Conservation (phyloP, 768 basidiomycete genomes). For the Goffeauzyma gilvescens region DNA sequence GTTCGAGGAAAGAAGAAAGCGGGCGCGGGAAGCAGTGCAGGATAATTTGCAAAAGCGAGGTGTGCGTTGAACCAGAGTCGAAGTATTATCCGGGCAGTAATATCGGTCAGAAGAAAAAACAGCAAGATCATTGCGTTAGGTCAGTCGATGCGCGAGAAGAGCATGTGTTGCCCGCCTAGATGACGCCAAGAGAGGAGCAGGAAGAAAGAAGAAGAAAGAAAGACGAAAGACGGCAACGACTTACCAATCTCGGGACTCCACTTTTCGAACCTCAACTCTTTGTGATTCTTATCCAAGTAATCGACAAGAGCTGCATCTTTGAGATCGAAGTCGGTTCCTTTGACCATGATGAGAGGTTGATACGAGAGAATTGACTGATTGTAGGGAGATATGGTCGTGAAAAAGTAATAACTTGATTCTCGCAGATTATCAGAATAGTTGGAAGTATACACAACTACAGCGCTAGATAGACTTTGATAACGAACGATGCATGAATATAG, state of each 20-base stretch:
- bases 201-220: background rate
- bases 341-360: background rate
- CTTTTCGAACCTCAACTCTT: constrained; percentile 5
- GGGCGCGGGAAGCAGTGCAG: background rate
- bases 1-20: background rate
- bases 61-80: too few relatives aligned
- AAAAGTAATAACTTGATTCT: background rate
- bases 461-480: too few relatives aligned
- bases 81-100: background rate
- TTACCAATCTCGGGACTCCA: constrained; percentile 7
- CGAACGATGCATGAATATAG: too few relatives aligned
- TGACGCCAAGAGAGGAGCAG: background rate
- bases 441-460: too few relatives aligned
- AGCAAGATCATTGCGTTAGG: background rate
- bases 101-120: background rate
- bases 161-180: background rate
- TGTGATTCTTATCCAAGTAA: constrained; percentile 7
- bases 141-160: too few relatives aligned
- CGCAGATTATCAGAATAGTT: too few relatives aligned
- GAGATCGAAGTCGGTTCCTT: constrained; percentile 4
- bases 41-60: background rate
- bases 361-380: background rate
- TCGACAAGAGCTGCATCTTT: constrained; percentile 4
- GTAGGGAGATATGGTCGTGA: background rate
- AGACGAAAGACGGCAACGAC: too few relatives aligned